Conservation (phyloP, 1,139 yeast genomes). For the Dujonia santamariae region DNA sequence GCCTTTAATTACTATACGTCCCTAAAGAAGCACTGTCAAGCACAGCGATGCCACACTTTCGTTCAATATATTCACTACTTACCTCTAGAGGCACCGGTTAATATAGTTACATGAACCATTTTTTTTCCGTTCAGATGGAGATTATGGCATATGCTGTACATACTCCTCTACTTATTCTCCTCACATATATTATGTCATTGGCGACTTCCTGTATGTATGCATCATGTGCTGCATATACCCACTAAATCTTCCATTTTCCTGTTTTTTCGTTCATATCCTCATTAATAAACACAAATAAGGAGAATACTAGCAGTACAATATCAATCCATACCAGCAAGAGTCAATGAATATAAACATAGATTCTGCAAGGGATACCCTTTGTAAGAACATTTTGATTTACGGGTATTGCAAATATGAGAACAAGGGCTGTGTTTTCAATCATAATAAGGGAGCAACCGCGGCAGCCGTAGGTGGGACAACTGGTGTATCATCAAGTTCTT, state of each 20-base stretch:
- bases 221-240: conserved; percentile 1
- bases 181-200: no score
- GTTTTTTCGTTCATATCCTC: background rate
- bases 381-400: conserved; percentile 80
- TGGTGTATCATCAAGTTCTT: background rate
- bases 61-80: conserved; percentile 14
- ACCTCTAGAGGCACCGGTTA: conserved; percentile 71
- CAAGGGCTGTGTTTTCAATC: conserved; percentile 85
- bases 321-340: background rate
- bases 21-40: background rate
- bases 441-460: conserved; percentile 31
- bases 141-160: background rate
- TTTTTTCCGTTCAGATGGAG: no score
- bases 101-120: conserved; percentile 31
- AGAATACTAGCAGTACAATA: background rate
- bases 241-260: background rate
- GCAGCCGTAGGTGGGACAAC: background rate
- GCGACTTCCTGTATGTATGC: background rate
- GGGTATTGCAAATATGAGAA: conserved; percentile 89
- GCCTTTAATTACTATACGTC: background rate
- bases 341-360: conserved; percentile 44
- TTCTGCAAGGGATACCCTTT: conserved; percentile 73
- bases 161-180: background rate
- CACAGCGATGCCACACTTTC: background rate
- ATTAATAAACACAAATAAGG: background rate